These are phyloP conservation scores for Aspergillus haitiensis DNA, from an alignment of 495 filamentous ascomycete species.

Conservation along the genomic window DNA sequence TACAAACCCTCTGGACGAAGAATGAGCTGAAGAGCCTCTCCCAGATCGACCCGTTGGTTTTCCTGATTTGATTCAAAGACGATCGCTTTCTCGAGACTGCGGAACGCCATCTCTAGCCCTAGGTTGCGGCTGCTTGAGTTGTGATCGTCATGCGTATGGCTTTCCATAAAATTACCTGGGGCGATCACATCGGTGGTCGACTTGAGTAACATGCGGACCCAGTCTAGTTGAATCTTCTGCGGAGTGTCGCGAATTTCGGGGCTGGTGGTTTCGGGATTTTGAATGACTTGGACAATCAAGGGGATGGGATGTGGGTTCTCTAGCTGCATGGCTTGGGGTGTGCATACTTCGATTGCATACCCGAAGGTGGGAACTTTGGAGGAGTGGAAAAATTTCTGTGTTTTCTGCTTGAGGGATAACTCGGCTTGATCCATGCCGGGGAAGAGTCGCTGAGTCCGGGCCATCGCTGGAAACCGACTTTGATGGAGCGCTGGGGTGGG, in stretches of 20 bases:
- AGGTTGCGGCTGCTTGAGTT: constrained; percentile 6
- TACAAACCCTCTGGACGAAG: constrained; percentile 15
- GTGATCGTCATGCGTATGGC: not conserved
- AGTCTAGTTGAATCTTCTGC: constrained; percentile 19
- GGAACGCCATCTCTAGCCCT: constrained; percentile 12
- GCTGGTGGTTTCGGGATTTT: constrained; percentile 10
- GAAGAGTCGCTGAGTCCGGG: constrained; percentile 22
- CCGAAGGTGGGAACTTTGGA: constrained; percentile 24
- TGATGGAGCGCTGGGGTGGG: not conserved
- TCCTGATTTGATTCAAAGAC: constrained; percentile 12
- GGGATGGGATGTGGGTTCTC: constrained; percentile 20
- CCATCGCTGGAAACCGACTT: too few species aligned
- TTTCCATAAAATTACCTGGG: constrained; percentile 7
- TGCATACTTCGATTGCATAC: constrained; percentile 13
- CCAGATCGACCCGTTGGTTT: constrained; percentile 22
- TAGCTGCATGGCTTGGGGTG: constrained; percentile 18
- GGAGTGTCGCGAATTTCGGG: constrained; percentile 15
- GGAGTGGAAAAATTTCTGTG: constrained; percentile 22
- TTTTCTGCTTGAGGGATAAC: constrained; percentile 25
- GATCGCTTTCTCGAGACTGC: constrained; percentile 13
- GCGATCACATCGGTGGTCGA: constrained; percentile 9
- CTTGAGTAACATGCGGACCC: constrained; percentile 17
- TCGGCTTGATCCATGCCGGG: constrained; percentile 24
- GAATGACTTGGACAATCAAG: constrained; percentile 16
- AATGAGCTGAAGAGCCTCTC: constrained; percentile 17